Conservation (phyloP, 2,329 filamentous ascomycete species). For the Talaromyces rugulosus region DNA sequence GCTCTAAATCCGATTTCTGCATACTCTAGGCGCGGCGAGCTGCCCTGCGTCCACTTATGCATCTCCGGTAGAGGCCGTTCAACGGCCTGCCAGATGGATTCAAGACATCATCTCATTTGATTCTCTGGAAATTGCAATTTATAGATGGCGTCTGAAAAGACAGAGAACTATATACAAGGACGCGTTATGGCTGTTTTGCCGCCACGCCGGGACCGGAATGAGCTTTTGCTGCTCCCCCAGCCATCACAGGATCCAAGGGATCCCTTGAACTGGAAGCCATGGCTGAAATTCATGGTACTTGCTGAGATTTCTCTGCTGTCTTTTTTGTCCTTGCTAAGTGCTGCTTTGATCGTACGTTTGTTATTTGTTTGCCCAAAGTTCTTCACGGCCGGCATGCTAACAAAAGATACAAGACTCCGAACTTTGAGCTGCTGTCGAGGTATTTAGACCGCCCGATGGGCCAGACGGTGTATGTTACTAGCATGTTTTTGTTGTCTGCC, state of each 20-base stretch:
- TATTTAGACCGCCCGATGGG: not conserved
- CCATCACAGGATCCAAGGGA: not conserved
- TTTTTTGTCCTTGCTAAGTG: not conserved
- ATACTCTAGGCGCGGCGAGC: not conserved
- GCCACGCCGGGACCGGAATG: not conserved
- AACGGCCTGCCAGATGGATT: not conserved
- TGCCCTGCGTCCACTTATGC: not conserved
- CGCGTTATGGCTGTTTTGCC: not conserved
- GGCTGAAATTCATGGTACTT: not conserved
- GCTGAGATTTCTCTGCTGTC: not conserved
- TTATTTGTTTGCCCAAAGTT: not conserved
- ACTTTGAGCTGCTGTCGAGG: not conserved
- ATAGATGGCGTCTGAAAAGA: not conserved
- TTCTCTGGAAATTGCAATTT: not conserved
- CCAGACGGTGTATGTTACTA: not conserved
- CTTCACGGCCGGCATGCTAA: not conserved
- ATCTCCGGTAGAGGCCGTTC: not conserved
- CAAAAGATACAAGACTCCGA: not conserved
- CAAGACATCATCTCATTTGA: not conserved
- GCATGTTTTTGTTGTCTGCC: not conserved
- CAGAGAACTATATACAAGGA: not conserved
- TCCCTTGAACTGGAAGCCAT: not conserved
- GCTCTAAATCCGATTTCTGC: not conserved
- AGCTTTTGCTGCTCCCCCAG: not conserved
- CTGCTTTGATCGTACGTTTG: not conserved